phyloP scores from a whole-genome alignment of 352 stramenopile genomes.

The Globisporangium middletonii region DNA sequence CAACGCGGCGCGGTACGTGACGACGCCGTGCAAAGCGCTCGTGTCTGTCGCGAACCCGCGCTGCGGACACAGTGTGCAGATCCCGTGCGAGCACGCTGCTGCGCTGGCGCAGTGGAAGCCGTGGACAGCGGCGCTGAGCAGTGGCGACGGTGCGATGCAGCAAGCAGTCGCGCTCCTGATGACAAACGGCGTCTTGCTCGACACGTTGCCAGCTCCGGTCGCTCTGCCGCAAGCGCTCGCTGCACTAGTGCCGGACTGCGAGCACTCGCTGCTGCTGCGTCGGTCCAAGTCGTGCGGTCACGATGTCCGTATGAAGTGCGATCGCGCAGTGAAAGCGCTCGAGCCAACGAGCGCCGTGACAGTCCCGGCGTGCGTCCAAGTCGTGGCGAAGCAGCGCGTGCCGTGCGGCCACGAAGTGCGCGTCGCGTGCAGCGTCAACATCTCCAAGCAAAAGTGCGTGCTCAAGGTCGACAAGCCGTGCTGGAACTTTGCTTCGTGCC shows the following conservation, averaged over 20 bases:
- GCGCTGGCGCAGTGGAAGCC: slow-evolving; percentile 39
- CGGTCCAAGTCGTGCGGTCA: slow-evolving; percentile 45
- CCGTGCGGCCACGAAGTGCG: slow-evolving; percentile 41
- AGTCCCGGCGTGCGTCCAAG: slow-evolving; percentile 17
- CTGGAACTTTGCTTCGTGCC: slow-evolving; percentile 49
- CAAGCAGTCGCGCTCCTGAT: slow-evolving; percentile 20
- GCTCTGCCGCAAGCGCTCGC: slow-evolving; percentile 18
- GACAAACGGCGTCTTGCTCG: slow-evolving; percentile 30
- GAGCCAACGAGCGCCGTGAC: slow-evolving; percentile 4
- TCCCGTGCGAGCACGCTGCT: slow-evolving; percentile 30
- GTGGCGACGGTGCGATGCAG: background rate
- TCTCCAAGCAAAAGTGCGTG: slow-evolving; percentile 25
- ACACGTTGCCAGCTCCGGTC: slow-evolving; percentile 24
- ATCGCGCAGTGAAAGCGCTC: slow-evolving; percentile 38
- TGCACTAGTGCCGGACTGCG: slow-evolving; percentile 31
- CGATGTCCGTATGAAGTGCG: slow-evolving; percentile 47
- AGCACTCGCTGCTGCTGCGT: slow-evolving; percentile 27
- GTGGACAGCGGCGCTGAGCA: slow-evolving; percentile 20
- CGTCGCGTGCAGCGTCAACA: slow-evolving; percentile 31
- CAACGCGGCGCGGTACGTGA: slow-evolving; percentile 33
- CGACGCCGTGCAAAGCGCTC: slow-evolving; percentile 23
- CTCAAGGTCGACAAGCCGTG: slow-evolving; percentile 37
- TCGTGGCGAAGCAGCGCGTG: slow-evolving; percentile 23
- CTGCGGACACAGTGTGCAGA: slow-evolving; percentile 38
- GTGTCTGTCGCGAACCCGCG: slow-evolving; percentile 23